Conservation (phyloP, 2,329 filamentous ascomycete species). For the Laburnicola sp. region DNA sequence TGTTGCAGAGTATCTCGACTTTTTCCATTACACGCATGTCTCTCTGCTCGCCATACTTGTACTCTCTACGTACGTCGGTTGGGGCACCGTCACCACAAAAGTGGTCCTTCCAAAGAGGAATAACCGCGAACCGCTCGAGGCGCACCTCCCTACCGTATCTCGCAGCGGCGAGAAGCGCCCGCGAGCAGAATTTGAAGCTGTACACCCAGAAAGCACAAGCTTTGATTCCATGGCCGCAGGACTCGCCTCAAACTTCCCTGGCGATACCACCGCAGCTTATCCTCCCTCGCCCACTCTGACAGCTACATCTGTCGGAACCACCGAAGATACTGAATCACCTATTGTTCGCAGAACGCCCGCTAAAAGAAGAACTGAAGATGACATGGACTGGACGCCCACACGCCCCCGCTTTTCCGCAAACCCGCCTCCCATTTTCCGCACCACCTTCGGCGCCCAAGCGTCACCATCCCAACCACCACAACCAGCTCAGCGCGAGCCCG, state of each 20-base stretch:
- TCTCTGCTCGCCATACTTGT: constrained; percentile 52
- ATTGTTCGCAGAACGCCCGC: constrained; percentile 17
- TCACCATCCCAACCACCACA: constrained; percentile 9
- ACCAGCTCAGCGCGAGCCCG: constrained; percentile 11
- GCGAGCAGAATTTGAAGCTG: constrained; percentile 29
- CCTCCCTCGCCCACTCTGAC: constrained; percentile 42
- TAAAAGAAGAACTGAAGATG: constrained; percentile 48
- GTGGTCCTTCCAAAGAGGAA: constrained; percentile 19
- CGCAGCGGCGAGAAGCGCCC: constrained; percentile 22
- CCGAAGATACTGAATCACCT: constrained; percentile 29
- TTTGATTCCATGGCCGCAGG: constrained; percentile 43
- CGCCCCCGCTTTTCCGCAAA: constrained; percentile 44
- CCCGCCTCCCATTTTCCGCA: constrained; percentile 20
- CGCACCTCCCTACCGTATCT: constrained; percentile 28
- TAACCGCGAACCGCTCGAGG: constrained; percentile 18
- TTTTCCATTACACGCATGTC: constrained; percentile 57
- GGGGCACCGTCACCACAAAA: constrained; percentile 58
- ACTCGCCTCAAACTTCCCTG: constrained; percentile 47
- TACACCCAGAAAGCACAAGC: constrained; percentile 29
- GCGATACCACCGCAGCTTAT: constrained; percentile 27
- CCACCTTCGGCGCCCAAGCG: constrained; percentile 11
- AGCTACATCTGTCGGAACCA: constrained; percentile 22
- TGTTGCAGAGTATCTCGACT: background rate
- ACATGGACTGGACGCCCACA: constrained; percentile 76
- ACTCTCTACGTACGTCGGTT: constrained; percentile 32